Evolutionary conservation across 2,329 filamentous ascomycete species (phyloP), one percentile per base, ranked within the genome.

Genomic region (Harringtonia lauricola): DNA sequence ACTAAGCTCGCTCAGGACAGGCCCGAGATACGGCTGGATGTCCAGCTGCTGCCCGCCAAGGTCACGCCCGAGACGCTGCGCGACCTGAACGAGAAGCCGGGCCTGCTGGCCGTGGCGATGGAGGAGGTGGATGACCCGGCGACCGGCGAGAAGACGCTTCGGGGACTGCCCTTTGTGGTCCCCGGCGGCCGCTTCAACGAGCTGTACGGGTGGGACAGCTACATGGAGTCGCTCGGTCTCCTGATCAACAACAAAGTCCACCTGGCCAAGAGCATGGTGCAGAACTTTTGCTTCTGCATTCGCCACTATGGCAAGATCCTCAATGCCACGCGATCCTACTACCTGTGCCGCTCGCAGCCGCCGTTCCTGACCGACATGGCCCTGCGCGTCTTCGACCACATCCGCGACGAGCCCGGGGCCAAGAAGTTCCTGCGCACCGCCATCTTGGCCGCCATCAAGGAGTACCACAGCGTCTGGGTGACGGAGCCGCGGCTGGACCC

Each of bases 331-430:
- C 79, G 92, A 30, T 89, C 89, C 2, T 98, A 98, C 70, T 98
- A 98, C 59, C 79, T 98, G 15, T 83, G 79, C 51, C 83, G 92
- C 46, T 95, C 92, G 2, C 92, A 98, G 63, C 92, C 92, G 2
- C 92, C 92, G 0, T 96, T 98, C 66, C 68, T 98, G 45, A 98
- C 92, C 2, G 92, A 98, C 62, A 95, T 98, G 88, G 85, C 90
- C 12, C 71, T 96, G 40, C 83, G 88, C 44, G 87, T 95, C 35
- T 96, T 92, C 59, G 88, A 95, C 55, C 84, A 83, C 57, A 96
- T 95, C 62, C 87, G 88, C 67, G 81, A 88, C 53, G 84, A 94
- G 59, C 78, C 82, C 0, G 85, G 79, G 39, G 79, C 88, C 2
- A 64, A 79, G 41, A 86, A 95, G 0, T 95, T 96, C 61, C 70